These are phyloP conservation scores for Syncephalastrum sp. DNA, from an alignment of 371 early-diverging fungal genomes.

Conservation along the genomic window DNA sequence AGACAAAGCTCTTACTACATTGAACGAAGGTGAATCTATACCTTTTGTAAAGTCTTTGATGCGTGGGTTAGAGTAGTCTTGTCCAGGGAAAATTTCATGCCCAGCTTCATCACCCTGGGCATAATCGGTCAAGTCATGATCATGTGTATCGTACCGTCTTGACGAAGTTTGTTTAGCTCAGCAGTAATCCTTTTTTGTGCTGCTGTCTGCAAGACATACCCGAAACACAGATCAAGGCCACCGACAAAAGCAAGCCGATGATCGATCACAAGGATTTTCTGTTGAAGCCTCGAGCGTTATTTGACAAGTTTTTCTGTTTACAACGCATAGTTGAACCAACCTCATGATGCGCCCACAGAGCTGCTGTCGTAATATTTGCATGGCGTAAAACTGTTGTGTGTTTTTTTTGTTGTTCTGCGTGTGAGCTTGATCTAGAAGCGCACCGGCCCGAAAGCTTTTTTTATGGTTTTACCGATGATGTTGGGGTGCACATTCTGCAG, in stretches of 20 bases:
- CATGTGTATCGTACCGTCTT: conserved; percentile 81
- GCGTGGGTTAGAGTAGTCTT: conserved; percentile 92
- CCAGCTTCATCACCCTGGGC: conserved; percentile 20
- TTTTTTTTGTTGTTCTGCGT: conserved; percentile 26
- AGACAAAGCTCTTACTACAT: background rate
- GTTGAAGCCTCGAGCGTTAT: background rate
- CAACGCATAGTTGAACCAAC: conserved; percentile 12
- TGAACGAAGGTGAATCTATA: conserved; percentile 7
- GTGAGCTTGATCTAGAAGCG: too few relatives aligned
- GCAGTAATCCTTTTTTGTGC: too few relatives aligned
- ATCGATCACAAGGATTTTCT: conserved; percentile 89
- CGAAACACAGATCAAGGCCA: conserved; percentile 92
- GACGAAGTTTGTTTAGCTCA: background rate
- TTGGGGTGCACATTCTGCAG: conserved; percentile 76
- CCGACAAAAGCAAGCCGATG: conserved; percentile 85
- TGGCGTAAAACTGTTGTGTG: conserved; percentile 62
- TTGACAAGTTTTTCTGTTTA: too few relatives aligned
- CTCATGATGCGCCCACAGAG: conserved; percentile 78
- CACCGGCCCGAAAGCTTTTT: conserved; percentile 1
- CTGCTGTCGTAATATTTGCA: conserved; percentile 68
- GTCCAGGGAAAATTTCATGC: conserved; percentile 75
- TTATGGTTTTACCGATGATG: conserved; percentile 52
- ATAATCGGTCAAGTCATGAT: conserved; percentile 77
- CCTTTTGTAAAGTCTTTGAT: conserved; percentile 83
- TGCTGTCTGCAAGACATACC: conserved; percentile 21